Base-by-base conservation (phyloP, 2,329 filamentous ascomycete species). In the Pestalotiopsis sp. region DNA sequence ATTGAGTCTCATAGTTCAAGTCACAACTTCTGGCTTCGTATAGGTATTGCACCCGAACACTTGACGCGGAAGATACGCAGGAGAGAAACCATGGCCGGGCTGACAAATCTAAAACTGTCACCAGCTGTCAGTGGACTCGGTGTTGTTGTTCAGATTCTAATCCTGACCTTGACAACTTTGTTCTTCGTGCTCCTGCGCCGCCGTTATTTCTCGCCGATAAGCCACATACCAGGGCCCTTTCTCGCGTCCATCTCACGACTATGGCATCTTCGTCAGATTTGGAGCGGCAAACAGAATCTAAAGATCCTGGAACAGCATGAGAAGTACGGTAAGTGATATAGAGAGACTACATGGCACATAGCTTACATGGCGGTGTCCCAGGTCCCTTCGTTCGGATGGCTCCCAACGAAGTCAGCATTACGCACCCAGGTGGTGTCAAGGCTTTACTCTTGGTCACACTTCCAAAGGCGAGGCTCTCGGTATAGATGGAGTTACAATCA, bases 361-460 rank as follows among this genome's bases (percentile, higher is more conserved):
- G 27, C 27, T 27, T 27, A 27, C 27, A 27, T 27, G 27, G 27
- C 27, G 27, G 27, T 27, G 14, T 66, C n/a, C n/a, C 62, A 80
- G 77, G 78, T 4, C 71, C 77, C 27, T 83, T 84, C 70, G 79
- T 84, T 40, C 81, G 83, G 13, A 82, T 84, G 38, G 76, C 76
- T 11, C 76, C 78, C 25, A 81, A 83, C 59, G 82, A 84, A 76
- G 77, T 84, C 70, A 83, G 80, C 68, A 76, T 84, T 40, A 78
- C 77, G 66, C 79, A 84, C 69, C 79, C 81, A 2, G 77, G 81
- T 68, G 83, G 78, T 20, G 74, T 83, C 25, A 76, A 75, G 20
- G 72, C 76, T 56, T 72, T 84, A 5, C 76, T 83, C 4, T 70
- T 79, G 56, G 73, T 72, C 1, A 74, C 75, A 5, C 69, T 80